Base-by-base conservation (phyloP, 768 basidiomycete genomes). In the Kwoniella newhampshirensis region DNA sequence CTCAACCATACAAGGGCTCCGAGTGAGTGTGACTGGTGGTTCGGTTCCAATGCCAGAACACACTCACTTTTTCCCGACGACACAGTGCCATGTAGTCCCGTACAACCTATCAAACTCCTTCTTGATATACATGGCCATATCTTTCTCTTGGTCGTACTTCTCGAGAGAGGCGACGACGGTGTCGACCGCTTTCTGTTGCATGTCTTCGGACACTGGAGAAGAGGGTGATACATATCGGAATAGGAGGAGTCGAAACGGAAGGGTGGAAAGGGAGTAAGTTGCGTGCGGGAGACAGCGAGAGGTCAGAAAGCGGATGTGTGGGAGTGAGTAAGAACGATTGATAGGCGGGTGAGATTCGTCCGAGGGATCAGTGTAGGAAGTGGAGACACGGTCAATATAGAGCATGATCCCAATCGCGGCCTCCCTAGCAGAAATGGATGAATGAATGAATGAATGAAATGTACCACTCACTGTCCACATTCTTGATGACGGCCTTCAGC, bases 71-170 rank as follows among this genome's bases (percentile, higher is more conserved):
- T 94, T 97, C 59, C 94, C 94, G 48, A 94, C 94, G 64, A 98
- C 92, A 77, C 92, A 91, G 77, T 98, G 94, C 94, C 94, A 98
- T 67, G 93, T 96, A 54, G 89, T 85, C 23, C 91, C 90, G 67
- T 91, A 86, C 78, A 87, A 81, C 79, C 85, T 82, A 82, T 98
- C 94, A 76, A 93, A 91, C 80, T 96, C 91, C 79, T 92, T 92
- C 84, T 98, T 98, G 84, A 97, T 89, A 78, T 89, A 86, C 39
- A 93, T 91, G 15, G 94, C 94, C 74, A 97, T 91, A 77, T 98
- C 94, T 79, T 96, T 97, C 82, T 98, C 94, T 80, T 96, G 87
- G 78, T 83, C 86, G 80, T 86, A 90, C 77, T 90, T 88, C 68
- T 92, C 87, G 77, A 97, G 83, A 1, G 92, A 89, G 21, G 85